Evolutionary conservation across 129 eudicot species (phyloP).

Genomic region (Helichrysum umbraculigerum): DNA sequence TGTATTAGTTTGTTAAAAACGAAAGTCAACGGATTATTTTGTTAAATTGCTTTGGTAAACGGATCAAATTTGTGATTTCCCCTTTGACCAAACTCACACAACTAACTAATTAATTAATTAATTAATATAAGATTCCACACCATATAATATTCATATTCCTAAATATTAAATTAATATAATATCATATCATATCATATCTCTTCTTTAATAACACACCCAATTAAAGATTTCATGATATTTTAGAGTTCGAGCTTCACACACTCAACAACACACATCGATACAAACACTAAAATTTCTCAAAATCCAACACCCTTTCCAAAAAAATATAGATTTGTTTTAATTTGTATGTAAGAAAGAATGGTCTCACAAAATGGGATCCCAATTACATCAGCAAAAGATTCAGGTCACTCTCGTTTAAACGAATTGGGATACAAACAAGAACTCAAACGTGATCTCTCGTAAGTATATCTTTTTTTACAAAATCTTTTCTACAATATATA

Average conservation of each 20-base stretch:
- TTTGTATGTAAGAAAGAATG: neutral
- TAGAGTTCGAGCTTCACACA: constrained; percentile 4
- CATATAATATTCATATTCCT: neutral
- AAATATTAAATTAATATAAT: neutral
- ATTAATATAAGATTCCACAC: constrained; percentile 25
- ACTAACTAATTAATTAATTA: neutral
- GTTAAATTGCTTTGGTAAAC: too few relatives aligned
- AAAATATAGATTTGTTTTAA: neutral
- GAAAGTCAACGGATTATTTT: too few relatives aligned
- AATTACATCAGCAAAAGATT: constrained; percentile 39
- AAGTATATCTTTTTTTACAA: constrained; percentile 17
- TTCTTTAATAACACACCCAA: neutral
- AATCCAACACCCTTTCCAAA: neutral
- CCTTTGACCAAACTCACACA: constrained; percentile 25
- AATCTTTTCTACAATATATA: neutral
- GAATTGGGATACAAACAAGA: constrained; percentile 94
- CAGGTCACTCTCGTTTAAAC: constrained; percentile 75
- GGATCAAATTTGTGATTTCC: too few relatives aligned
- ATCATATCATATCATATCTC: neutral
- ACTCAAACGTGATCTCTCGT: constrained; percentile 99
- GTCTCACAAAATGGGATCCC: constrained; percentile 26
- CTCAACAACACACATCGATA: constrained; percentile 15
- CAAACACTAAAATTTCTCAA: neutral
- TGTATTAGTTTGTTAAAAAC: too few relatives aligned
- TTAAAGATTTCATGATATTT: constrained; percentile 5